These are phyloP conservation scores for Penicillium sp. DNA, from an alignment of 2,329 filamentous ascomycete genomes.

Conservation along the genomic window DNA sequence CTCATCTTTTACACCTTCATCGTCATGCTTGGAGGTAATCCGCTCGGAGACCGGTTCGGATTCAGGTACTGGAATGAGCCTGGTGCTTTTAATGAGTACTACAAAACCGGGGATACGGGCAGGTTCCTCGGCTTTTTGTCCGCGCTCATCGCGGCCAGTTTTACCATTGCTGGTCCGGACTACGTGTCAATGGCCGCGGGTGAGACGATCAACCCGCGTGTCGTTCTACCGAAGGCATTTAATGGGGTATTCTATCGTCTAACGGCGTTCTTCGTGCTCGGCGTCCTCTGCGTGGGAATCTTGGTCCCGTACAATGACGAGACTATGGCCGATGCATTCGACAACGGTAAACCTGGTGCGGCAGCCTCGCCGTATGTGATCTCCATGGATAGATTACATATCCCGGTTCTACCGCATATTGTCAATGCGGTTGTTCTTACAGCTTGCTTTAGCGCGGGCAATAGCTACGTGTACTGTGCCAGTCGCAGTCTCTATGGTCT, in stretches of 20 bases:
- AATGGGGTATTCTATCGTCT: constrained; percentile 80
- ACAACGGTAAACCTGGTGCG: constrained; percentile 63
- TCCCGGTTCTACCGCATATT: constrained; percentile 67
- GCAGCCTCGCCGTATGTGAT: constrained; percentile 71
- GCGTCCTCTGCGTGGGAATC: constrained; percentile 72
- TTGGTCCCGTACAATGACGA: constrained; percentile 70
- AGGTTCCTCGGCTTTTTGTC: constrained; percentile 75
- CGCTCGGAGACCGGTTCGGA: constrained; percentile 69
- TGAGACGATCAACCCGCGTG: constrained; percentile 71
- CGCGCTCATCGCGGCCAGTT: constrained; percentile 71
- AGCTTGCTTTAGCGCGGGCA: constrained; percentile 69
- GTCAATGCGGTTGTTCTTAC: constrained; percentile 74
- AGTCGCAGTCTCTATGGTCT: constrained; percentile 70
- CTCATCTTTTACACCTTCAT: constrained; percentile 79
- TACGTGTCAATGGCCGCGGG: constrained; percentile 68
- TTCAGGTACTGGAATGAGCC: constrained; percentile 71
- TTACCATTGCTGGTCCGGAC: constrained; percentile 69
- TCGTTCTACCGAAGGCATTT: constrained; percentile 72
- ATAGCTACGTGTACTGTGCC: constrained; percentile 70
- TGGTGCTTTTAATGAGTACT: constrained; percentile 70
- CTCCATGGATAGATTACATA: constrained; percentile 68
- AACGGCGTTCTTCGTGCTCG: constrained; percentile 74
- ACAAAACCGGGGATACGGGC: constrained; percentile 68
- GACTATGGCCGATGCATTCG: constrained; percentile 64
- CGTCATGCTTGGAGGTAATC: constrained; percentile 81